Percentiles rank a stretch among this genome's conserved stretches.
Conservation (phyloP, 2,329 filamentous ascomycete species). For the Ampelomyces quisqualis region DNA sequence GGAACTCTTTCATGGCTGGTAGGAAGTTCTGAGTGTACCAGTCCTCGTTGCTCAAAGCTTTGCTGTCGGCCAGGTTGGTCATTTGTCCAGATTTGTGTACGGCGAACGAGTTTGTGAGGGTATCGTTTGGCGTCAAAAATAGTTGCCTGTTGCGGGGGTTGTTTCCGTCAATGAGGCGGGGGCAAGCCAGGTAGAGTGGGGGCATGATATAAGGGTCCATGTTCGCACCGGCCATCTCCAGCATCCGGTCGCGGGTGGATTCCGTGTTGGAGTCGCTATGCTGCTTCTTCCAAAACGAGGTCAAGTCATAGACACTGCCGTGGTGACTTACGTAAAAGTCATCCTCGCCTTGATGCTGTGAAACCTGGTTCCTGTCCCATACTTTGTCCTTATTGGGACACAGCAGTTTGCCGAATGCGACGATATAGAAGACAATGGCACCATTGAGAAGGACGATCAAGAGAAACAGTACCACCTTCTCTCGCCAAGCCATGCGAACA, state of each 20-base stretch:
- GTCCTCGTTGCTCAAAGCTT: slow-evolving; percentile 59
- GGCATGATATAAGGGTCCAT: slow-evolving; percentile 84
- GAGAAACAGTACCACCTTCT: slow-evolving; percentile 82
- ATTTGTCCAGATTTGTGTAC: slow-evolving; percentile 69
- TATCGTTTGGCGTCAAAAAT: slow-evolving; percentile 64
- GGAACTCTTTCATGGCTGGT: slow-evolving; percentile 79
- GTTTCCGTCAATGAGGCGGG: slow-evolving; percentile 61
- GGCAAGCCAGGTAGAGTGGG: slow-evolving; percentile 73
- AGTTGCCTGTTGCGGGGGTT: slow-evolving; percentile 50
- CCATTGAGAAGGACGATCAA: slow-evolving; percentile 81
- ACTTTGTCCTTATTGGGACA: slow-evolving; percentile 92
- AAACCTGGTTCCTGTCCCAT: slow-evolving; percentile 72
- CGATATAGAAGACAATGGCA: slow-evolving; percentile 85
- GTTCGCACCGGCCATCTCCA: slow-evolving; percentile 72
- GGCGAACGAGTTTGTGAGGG: slow-evolving; percentile 57
- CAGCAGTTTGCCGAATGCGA: slow-evolving; percentile 77
- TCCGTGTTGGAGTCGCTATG: slow-evolving; percentile 74
- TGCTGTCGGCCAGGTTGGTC: slow-evolving; percentile 56
- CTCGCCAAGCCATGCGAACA: slow-evolving; percentile 95
- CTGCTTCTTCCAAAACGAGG: slow-evolving; percentile 79
- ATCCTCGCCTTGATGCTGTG: slow-evolving; percentile 66
- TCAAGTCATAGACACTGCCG: slow-evolving; percentile 88
- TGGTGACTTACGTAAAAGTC: slow-evolving; percentile 87
- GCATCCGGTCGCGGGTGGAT: slow-evolving; percentile 66
- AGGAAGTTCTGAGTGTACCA: slow-evolving; percentile 80